These are phyloP conservation scores for Lentinula raphanica DNA, from an alignment of 768 basidiomycete species.

Conservation along the genomic window DNA sequence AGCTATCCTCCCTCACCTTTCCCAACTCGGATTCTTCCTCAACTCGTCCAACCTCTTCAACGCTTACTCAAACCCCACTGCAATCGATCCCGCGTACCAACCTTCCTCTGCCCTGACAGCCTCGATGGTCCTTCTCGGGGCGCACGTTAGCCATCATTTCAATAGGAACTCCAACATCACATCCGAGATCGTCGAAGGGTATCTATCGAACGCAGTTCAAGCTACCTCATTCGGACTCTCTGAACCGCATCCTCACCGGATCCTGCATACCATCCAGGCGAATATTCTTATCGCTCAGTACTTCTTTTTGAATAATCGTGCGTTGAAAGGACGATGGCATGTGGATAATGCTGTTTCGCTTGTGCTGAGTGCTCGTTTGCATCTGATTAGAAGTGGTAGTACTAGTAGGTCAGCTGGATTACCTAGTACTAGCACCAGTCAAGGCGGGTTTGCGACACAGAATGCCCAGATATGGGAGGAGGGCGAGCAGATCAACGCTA, in stretches of 20 bases:
- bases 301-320: conserved; percentile 34
- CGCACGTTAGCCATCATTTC: conserved; percentile 11
- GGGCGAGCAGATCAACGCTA: conserved; percentile 35
- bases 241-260: conserved; percentile 22
- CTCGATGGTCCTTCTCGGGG: conserved; percentile 23
- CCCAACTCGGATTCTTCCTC: conserved; percentile 31
- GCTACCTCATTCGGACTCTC: conserved; percentile 21
- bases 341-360: conserved; percentile 30
- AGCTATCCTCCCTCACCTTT: conserved; percentile 11
- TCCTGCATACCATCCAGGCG: conserved; percentile 28
- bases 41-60: conserved; percentile 33
- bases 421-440: no score
- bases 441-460: no score
- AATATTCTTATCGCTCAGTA: conserved; percentile 37
- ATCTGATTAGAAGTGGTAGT: conserved; percentile 13
- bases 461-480: conserved; percentile 27
- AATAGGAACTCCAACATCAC: background rate
- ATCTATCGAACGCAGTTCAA: conserved; percentile 25
- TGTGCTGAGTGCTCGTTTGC: conserved; percentile 18
- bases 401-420: no score
- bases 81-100: conserved; percentile 12
- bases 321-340: conserved; percentile 35
- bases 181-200: background rate
- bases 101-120: conserved; percentile 24
- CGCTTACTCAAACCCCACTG: conserved; percentile 29